These are phyloP conservation scores for Cladosporium oxysporum DNA, from an alignment of 2,329 filamentous ascomycete species.

Conservation along the genomic window DNA sequence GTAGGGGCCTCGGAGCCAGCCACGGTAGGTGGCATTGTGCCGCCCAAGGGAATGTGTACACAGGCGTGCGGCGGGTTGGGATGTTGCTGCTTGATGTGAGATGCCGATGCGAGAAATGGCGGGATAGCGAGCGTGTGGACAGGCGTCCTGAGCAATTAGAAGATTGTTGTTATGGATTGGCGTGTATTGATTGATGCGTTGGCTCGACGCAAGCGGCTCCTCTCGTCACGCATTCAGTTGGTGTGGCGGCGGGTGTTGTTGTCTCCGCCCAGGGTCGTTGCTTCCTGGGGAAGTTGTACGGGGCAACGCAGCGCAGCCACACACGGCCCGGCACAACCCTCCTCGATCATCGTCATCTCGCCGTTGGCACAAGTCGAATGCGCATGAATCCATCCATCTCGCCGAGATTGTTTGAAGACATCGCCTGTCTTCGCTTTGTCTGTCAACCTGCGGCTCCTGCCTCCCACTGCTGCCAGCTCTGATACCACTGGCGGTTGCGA, in stretches of 20 bases:
- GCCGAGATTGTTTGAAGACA: not conserved
- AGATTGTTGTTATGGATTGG: not conserved
- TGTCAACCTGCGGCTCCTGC: not conserved
- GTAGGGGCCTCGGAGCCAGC: constrained; percentile 37
- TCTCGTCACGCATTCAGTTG: not conserved
- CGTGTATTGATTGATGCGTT: constrained; percentile 3
- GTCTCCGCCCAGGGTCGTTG: constrained; percentile 11
- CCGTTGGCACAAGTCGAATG: not conserved
- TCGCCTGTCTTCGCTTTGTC: not conserved
- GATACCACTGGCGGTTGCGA: not conserved
- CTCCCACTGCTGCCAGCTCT: not conserved
- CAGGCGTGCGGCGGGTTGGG: not conserved
- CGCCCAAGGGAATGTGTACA: constrained; percentile 19
- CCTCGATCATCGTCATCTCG: constrained; percentile 3
- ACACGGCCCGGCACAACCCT: not conserved
- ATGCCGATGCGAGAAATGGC: not conserved
- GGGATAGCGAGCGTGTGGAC: constrained; percentile 10
- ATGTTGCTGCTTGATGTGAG: not conserved
- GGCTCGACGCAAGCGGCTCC: not conserved
- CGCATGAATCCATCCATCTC: not conserved
- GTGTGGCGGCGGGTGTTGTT: not conserved
- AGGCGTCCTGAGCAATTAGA: not conserved
- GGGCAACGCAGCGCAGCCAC: not conserved
- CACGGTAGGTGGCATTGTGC: constrained; percentile 37
- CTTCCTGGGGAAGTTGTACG: not conserved